phyloP scores from a whole-genome alignment of 2,329 filamentous ascomycete species.

The Sporothrix brasiliensis region DNA sequence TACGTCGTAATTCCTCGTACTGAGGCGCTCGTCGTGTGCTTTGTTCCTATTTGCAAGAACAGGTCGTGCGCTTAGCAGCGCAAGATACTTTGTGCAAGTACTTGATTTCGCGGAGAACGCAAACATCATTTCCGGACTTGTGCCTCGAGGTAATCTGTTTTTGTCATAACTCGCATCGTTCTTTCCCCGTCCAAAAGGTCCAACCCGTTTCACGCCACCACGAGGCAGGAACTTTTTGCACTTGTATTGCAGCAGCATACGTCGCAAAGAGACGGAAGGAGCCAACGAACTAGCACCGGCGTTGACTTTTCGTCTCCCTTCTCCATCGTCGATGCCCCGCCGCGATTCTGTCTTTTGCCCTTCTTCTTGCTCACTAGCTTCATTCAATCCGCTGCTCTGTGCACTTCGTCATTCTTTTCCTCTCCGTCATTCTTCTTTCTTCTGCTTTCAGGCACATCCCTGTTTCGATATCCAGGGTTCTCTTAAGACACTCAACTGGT shows the following conservation, averaged over 20 bases:
- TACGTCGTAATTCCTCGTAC: not conserved
- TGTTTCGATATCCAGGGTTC: conserved; percentile 7
- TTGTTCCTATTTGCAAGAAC: not conserved
- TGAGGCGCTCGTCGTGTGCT: not conserved
- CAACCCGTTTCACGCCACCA: conserved; percentile 3
- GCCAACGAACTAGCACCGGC: conserved; percentile 1
- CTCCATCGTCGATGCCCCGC: conserved; percentile 12
- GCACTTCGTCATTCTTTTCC: conserved; percentile 1
- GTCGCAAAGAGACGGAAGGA: not conserved
- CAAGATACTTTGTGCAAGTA: not conserved
- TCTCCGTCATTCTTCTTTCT: conserved; percentile 1
- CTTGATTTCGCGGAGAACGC: not conserved
- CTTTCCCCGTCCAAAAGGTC: not conserved
- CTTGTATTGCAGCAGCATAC: not conserved
- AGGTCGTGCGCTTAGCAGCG: not conserved
- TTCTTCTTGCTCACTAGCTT: conserved; percentile 17
- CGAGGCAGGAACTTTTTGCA: not conserved
- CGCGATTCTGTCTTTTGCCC: conserved; percentile 2
- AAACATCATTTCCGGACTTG: not conserved
- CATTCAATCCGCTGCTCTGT: not conserved
- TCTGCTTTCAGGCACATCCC: not conserved
- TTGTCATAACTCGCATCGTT: conserved; percentile 13
- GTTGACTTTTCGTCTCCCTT: conserved; percentile 1
- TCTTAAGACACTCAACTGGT: not conserved
- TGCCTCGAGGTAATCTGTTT: conserved; percentile 10